These are phyloP conservation scores for Penicillium decumbens DNA, from an alignment of 2,329 filamentous ascomycete genomes.

Conservation along the genomic window DNA sequence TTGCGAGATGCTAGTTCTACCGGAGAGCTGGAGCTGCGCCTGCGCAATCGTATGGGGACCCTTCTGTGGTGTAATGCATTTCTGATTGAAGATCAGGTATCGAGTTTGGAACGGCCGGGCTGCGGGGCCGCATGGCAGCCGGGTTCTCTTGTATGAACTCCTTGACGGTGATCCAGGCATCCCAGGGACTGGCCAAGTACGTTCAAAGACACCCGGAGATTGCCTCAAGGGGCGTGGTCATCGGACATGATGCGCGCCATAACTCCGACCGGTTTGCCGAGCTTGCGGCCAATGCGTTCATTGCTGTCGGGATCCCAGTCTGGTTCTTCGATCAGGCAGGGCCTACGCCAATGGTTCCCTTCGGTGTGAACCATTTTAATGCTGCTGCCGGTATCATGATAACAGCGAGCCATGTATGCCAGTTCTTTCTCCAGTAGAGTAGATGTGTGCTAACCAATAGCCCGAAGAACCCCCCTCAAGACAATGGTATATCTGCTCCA, in stretches of 20 bases:
- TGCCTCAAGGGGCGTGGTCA: conserved; percentile 50
- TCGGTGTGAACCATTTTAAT: conserved; percentile 51
- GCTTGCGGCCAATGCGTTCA: conserved; percentile 57
- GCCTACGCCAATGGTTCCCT: conserved; percentile 60
- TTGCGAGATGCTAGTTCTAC: conserved; percentile 46
- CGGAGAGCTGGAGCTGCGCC: conserved; percentile 50
- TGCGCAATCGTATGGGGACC: conserved; percentile 44
- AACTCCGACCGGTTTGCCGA: conserved; percentile 59
- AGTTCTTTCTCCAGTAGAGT: background rate
- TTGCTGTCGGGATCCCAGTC: conserved; percentile 55
- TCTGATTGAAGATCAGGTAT: conserved; percentile 41
- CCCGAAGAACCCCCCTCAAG: conserved; percentile 53
- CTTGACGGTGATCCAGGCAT: conserved; percentile 58
- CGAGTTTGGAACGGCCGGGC: conserved; percentile 59
- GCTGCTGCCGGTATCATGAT: conserved; percentile 62
- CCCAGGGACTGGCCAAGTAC: conserved; percentile 61
- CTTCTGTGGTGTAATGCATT: background rate
- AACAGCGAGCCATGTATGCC: conserved; percentile 56
- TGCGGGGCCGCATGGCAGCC: conserved; percentile 61
- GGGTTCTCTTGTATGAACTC: conserved; percentile 60
- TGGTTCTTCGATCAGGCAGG: conserved; percentile 54
- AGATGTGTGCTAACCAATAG: conserved; percentile 6
- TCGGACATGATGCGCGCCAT: conserved; percentile 60
- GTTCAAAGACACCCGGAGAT: conserved; percentile 45
- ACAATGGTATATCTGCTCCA: conserved; percentile 48